Evolutionary conservation across 345 rosid species (phyloP).

Genomic region (Streptanthus diversifolius): DNA sequence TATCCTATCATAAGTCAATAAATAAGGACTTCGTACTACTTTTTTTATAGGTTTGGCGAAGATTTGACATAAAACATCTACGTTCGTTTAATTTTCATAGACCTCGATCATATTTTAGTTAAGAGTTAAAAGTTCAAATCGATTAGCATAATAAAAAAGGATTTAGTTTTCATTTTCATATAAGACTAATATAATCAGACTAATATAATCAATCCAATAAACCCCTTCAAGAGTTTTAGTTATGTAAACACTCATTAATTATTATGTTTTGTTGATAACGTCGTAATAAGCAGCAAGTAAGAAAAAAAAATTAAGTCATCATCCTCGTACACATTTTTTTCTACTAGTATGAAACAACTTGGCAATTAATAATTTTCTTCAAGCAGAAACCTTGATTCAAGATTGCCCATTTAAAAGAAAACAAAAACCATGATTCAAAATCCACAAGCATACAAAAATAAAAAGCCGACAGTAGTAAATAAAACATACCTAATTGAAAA

Average conservation of each 20-base stretch:
- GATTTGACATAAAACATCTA: background rate
- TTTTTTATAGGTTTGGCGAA: background rate
- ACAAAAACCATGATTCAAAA: background rate
- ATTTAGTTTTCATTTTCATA: background rate
- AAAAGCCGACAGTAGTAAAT: background rate
- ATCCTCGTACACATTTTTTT: background rate
- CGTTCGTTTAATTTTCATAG: background rate
- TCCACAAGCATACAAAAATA: background rate
- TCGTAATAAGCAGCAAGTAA: too few species aligned
- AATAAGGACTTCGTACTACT: background rate
- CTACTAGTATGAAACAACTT: background rate
- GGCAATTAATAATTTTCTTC: background rate
- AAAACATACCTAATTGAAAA: background rate
- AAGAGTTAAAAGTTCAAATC: background rate
- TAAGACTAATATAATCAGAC: too few species aligned
- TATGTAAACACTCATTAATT: background rate
- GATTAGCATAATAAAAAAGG: background rate
- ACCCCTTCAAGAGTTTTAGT: background rate
- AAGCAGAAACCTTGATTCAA: background rate
- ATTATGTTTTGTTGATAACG: too few species aligned
- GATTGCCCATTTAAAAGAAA: background rate
- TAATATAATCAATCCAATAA: background rate
- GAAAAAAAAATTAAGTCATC: too few species aligned
- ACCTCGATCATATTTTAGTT: background rate
- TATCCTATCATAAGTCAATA: background rate